Percentiles rank a stretch among this genome's conserved stretches.
Conservation (phyloP, 257 asterid genomes). For the Hygrophila difformis region DNA sequence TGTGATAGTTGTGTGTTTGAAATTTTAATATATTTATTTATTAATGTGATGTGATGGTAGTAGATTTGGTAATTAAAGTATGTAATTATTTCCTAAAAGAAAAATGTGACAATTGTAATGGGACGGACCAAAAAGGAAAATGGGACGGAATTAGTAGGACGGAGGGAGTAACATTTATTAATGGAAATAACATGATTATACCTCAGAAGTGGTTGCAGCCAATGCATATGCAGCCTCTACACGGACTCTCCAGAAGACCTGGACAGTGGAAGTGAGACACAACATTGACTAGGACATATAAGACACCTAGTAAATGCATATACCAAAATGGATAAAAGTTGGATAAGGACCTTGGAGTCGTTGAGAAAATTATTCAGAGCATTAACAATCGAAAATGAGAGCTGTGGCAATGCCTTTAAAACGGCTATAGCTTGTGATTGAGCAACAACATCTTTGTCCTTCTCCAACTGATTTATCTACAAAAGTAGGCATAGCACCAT, state of each 20-base stretch:
- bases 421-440: conserved; percentile 91
- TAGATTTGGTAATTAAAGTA: too few relatives aligned
- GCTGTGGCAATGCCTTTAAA: conserved; percentile 73
- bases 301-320: conserved; percentile 2
- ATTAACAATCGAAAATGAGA: conserved; percentile 69
- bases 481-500: conserved; percentile 16
- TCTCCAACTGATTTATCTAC: conserved; percentile 94
- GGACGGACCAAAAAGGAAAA: neutral
- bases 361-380: conserved; percentile 74
- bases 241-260: conserved; percentile 98
- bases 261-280: conserved; percentile 17
- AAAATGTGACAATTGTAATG: too few relatives aligned
- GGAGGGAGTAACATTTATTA: conserved; percentile 5
- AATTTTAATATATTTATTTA: too few relatives aligned
- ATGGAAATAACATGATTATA: conserved; percentile 20
- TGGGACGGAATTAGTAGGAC: too few relatives aligned
- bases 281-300: conserved; percentile 12
- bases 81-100: too few relatives aligned
- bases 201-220: conserved; percentile 88
- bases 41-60: too few relatives aligned
- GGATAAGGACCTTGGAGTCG: conserved; percentile 74
- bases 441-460: conserved; percentile 94
- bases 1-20: too few relatives aligned
- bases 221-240: conserved; percentile 90
- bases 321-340: conserved; percentile 9